Evolutionary conservation across 805 yeast genomes (phyloP).

Genomic region (Pichia cabralensis): DNA sequence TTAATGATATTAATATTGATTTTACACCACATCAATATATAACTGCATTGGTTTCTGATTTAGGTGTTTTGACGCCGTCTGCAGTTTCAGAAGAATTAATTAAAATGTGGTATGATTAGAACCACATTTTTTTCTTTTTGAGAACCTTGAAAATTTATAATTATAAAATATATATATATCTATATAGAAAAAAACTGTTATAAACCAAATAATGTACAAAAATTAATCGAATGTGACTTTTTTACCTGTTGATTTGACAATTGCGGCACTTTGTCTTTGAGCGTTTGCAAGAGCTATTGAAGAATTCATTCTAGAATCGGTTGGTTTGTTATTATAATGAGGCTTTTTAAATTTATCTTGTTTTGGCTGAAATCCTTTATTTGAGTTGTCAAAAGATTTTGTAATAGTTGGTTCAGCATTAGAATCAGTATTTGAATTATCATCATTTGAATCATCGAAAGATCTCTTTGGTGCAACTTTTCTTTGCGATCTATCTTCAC

Average conservation of each 20-base stretch:
- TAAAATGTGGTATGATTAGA: conserved; percentile 91
- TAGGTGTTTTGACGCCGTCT: conserved; percentile 94
- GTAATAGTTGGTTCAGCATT: not conserved
- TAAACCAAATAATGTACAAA: not conserved
- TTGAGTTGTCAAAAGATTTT: not conserved
- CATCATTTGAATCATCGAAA: not conserved
- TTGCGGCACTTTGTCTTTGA: conserved; percentile 80
- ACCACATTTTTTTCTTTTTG: no score
- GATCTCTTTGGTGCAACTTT: conserved; percentile 17
- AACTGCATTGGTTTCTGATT: conserved; percentile 90
- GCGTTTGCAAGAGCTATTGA: conserved; percentile 85
- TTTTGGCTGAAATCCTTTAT: conserved; percentile 18
- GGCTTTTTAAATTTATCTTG: conserved; percentile 16
- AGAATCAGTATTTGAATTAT: not conserved
- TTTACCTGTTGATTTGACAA: conserved; percentile 85
- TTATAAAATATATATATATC: not conserved
- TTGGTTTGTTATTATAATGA: conserved; percentile 12
- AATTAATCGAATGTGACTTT: conserved; percentile 54
- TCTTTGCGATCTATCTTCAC: conserved; percentile 75
- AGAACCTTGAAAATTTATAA: no score
- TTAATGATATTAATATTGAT: conserved; percentile 57
- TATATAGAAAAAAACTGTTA: not conserved
- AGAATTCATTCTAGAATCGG: conserved; percentile 52
- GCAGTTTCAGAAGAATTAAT: conserved; percentile 98
- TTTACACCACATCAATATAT: conserved; percentile 94